These are phyloP conservation scores for Coemansia umbellata DNA, from an alignment of 192 early-diverging fungal genomes.

Conservation along the genomic window DNA sequence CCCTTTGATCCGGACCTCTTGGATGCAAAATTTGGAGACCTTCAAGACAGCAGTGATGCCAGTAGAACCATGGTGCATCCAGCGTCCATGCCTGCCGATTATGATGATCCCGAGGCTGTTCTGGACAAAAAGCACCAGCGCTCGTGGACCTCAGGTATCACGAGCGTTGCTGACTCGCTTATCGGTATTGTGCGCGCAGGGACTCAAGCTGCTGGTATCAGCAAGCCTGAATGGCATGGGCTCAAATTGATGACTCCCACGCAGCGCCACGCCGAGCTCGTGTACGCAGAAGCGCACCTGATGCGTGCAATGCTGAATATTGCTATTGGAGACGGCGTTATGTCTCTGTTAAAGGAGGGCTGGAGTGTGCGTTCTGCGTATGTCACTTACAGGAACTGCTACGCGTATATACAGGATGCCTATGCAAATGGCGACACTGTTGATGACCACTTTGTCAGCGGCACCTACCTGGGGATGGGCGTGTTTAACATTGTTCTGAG, in stretches of 20 bases:
- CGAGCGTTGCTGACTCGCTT: constrained; percentile 38
- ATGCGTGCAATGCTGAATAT: constrained; percentile 72
- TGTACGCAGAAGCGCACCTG: constrained; percentile 74
- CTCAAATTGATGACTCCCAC: constrained; percentile 23
- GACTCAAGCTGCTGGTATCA: constrained; percentile 39
- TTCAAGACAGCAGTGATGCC: constrained; percentile 3
- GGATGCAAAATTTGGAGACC: constrained; percentile 29
- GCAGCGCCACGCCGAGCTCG: constrained; percentile 64
- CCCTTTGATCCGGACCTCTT: constrained; percentile 17
- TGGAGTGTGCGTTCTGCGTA: constrained; percentile 70
- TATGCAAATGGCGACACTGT: constrained; percentile 54
- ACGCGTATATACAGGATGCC: constrained; percentile 54
- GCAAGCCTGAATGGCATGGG: constrained; percentile 31
- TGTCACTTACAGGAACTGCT: constrained; percentile 60
- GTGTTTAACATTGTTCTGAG: constrained; percentile 76
- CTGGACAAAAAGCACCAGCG: constrained; percentile 22
- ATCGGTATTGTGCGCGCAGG: constrained; percentile 33
- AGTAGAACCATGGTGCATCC: background rate
- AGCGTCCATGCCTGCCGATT: background rate
- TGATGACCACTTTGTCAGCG: constrained; percentile 80
- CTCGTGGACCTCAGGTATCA: constrained; percentile 37
- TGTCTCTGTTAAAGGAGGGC: constrained; percentile 74
- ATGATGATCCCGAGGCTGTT: background rate
- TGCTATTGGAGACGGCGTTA: constrained; percentile 67
- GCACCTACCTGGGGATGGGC: constrained; percentile 73